A percentile compares a stretch with the other conserved stretches of the same genome.
Evolutionary conservation across 2,329 filamentous ascomycete genomes (phyloP).

Genomic region (Cordyceps farinosa): DNA sequence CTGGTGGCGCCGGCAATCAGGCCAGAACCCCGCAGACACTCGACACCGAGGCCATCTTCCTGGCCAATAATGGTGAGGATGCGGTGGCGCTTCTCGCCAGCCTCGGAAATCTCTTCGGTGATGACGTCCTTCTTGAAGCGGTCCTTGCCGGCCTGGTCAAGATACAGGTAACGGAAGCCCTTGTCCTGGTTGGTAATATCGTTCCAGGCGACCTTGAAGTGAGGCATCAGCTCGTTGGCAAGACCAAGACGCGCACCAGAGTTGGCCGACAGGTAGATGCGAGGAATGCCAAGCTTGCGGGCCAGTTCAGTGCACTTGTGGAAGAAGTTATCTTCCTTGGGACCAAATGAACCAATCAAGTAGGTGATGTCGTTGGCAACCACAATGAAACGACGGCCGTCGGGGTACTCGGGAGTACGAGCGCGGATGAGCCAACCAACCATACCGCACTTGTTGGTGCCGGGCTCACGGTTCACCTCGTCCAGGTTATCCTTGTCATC

Average conservation of each 20-base stretch:
- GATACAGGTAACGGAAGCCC: conserved; percentile 96
- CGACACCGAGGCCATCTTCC: conserved; percentile 94
- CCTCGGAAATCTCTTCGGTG: conserved; percentile 80
- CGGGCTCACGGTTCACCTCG: conserved; percentile 91
- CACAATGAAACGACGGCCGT: conserved; percentile 87
- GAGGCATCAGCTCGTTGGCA: conserved; percentile 92
- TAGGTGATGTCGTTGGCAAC: conserved; percentile 99
- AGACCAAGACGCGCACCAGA: conserved; percentile 96
- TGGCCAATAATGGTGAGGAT: conserved; percentile 90
- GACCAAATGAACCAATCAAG: conserved; percentile 97
- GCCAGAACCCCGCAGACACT: conserved; percentile 94
- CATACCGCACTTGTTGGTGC: conserved; percentile 96
- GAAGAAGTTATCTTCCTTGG: conserved; percentile 97
- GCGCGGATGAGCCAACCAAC: conserved; percentile 96
- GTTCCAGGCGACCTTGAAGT: conserved; percentile 98
- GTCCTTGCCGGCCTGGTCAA: conserved; percentile 81
- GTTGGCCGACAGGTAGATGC: conserved; percentile 97
- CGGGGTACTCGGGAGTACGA: conserved; percentile 91
- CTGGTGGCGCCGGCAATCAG: conserved; percentile 97
- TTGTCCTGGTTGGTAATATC: conserved; percentile 73
- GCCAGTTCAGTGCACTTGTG: conserved; percentile 97
- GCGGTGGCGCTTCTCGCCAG: conserved; percentile 87
- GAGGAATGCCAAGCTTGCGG: conserved; percentile 88
- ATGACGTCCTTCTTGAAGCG: conserved; percentile 72
- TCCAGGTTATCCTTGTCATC: conserved; percentile 90